These are phyloP conservation scores for Yarrowia deformans DNA, from an alignment of 805 yeast genomes.

Conservation along the genomic window DNA sequence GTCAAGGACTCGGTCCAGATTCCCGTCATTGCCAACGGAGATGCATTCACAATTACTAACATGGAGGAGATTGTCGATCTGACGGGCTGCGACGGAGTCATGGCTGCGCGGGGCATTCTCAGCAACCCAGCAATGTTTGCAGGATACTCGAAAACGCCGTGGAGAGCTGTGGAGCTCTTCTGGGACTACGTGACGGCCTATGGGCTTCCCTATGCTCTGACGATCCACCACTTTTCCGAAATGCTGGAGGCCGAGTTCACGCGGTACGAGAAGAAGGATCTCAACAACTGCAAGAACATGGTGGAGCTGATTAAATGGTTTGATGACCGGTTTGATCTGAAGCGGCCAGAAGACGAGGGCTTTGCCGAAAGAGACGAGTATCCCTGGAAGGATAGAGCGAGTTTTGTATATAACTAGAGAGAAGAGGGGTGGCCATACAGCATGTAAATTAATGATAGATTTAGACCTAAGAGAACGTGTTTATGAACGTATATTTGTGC, in stretches of 20 bases:
- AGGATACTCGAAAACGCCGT: constrained; percentile 77
- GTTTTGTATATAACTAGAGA: constrained; percentile 18
- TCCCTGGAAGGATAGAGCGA: constrained; percentile 50
- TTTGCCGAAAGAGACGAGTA: constrained; percentile 65
- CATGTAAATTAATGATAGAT: not conserved
- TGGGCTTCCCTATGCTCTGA: constrained; percentile 83
- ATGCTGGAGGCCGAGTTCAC: constrained; percentile 72
- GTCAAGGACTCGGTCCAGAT: constrained; percentile 60
- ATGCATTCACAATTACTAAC: constrained; percentile 75
- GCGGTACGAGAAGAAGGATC: constrained; percentile 59
- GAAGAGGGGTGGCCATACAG: not conserved
- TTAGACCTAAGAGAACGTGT: too few relatives aligned
- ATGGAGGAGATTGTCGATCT: constrained; percentile 64
- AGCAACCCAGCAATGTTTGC: constrained; percentile 88
- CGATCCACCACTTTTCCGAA: constrained; percentile 87
- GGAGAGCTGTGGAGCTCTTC: constrained; percentile 87
- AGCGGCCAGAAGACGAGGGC: constrained; percentile 70
- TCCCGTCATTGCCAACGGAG: constrained; percentile 98
- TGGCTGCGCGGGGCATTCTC: constrained; percentile 92
- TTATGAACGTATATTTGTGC: too few relatives aligned
- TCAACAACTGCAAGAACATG: constrained; percentile 67
- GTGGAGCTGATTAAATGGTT: constrained; percentile 82
- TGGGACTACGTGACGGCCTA: constrained; percentile 79
- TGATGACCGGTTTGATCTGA: constrained; percentile 71
- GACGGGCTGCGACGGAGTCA: constrained; percentile 89